Base-by-base conservation (phyloP, 495 filamentous ascomycete genomes). In the Daldinia childiae region DNA sequence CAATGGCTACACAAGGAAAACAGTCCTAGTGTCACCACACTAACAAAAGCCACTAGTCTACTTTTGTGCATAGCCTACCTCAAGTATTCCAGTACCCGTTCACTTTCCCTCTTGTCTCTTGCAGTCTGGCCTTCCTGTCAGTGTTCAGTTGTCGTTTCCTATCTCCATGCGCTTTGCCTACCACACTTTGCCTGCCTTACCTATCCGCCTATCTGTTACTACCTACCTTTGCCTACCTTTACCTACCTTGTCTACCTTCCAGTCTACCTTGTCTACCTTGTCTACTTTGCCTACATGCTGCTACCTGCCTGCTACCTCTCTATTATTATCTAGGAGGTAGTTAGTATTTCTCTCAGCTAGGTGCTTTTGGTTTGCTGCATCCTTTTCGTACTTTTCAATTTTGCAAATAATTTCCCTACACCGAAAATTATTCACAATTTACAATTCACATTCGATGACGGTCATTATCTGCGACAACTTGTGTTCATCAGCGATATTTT, bases 21-120 rank as follows among this genome's bases (percentile, higher is more conserved):
- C 57, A 73, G 71, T 73, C 71, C 71, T 73, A 73, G 71, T 73
- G 71, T 24, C 30, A 73, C 71, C 66, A 73, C 71, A 69, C 71
- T 73, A 73, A 48, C 41, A 62, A 2, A 38, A 3, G 2, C 19
- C 56, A n/a, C 70, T 73, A 73, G 57, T 12, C 70, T 66, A 65
- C 54, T 62, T 62, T 26, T n/a, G 65, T 36, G 24, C 45, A 45
- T 73, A 73, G 70, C 65, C 62, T 69, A 62, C 65, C 15, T 69
- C 24, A 66, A 48, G 60, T 64, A 68, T 24, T 30, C 43, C n/a
- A 24, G 51, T 64, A 57, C 45, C 51, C 24, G 29, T 62, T 26
- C 50, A 54, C 30, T 41, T 64, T 38, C 19, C 59, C 41, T 54
- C 55, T 62, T 58, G 52, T 58, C 56, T 60, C 52, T 41, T 43